Percentiles rank a stretch among this genome's conserved stretches.
phyloP scores from a whole-genome alignment of 2,329 filamentous ascomycete genomes.

The Aspergillus sp. region DNA sequence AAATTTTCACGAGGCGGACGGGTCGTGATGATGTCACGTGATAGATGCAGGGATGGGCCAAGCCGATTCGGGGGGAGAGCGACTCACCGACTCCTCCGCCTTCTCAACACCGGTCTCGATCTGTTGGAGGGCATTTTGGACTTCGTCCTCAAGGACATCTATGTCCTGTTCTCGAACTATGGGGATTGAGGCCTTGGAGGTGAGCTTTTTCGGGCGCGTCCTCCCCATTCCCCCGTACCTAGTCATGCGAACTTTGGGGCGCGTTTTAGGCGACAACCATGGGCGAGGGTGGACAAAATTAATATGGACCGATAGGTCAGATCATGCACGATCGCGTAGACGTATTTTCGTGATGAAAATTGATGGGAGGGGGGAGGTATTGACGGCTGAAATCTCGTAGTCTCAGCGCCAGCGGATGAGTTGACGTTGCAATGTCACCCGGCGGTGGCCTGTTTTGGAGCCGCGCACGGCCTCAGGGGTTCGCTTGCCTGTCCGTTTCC shows the following conservation, averaged over 20 bases:
- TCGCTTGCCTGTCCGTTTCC: conserved; percentile 39
- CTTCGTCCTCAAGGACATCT: conserved; percentile 82
- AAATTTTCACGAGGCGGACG: conserved; percentile 34
- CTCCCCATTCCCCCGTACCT: conserved; percentile 47
- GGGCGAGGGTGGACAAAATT: conserved; percentile 60
- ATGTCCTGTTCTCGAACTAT: conserved; percentile 90
- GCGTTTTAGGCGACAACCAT: conserved; percentile 39
- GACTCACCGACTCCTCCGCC: conserved; percentile 92
- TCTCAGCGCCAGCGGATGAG: conserved; percentile 39
- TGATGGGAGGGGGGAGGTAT: conserved; percentile 46
- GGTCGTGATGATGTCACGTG: conserved; percentile 39
- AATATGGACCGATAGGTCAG: conserved; percentile 62
- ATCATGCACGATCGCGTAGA: conserved; percentile 54
- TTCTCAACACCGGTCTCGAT: conserved; percentile 97
- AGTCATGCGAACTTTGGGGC: conserved; percentile 44
- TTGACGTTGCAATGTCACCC: conserved; percentile 47
- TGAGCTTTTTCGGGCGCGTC: conserved; percentile 69
- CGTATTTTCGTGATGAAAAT: conserved; percentile 58
- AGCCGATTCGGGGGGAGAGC: conserved; percentile 33
- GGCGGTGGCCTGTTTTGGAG: conserved; percentile 42
- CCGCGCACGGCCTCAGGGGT: conserved; percentile 44
- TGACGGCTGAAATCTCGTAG: conserved; percentile 31
- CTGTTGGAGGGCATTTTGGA: conserved; percentile 75
- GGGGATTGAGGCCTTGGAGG: conserved; percentile 81
- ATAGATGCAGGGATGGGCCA: conserved; percentile 34